phyloP scores from a whole-genome alignment of 768 basidiomycete genomes.

The Trametes meyenii region DNA sequence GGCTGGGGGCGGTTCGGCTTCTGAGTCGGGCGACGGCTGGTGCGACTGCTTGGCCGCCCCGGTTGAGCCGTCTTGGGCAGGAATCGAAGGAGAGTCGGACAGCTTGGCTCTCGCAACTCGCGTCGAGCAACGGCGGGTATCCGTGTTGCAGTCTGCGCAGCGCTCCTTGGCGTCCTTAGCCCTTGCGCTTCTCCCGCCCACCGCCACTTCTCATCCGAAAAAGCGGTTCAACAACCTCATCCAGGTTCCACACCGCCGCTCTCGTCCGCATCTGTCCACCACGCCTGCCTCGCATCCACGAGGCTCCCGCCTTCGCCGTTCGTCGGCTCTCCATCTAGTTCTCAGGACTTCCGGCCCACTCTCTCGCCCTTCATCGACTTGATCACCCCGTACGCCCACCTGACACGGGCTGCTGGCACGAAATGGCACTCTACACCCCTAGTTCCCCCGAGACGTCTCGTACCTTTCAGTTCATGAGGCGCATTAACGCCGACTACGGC shows the following conservation, averaged over 20 bases:
- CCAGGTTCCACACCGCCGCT: background rate
- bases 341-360: slow-evolving; percentile 7
- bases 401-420: slow-evolving; percentile 4
- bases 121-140: background rate
- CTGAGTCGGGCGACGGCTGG: background rate
- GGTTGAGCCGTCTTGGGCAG: background rate
- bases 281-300: slow-evolving; percentile 2
- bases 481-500: slow-evolving; percentile 51
- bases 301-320: slow-evolving; percentile 2
- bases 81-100: background rate
- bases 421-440: slow-evolving; percentile 46
- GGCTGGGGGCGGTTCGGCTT: background rate
- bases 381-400: slow-evolving; percentile 1
- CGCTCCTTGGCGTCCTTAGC: slow-evolving; percentile 1
- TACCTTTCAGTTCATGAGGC: slow-evolving; percentile 50
- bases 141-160: background rate
- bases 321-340: background rate
- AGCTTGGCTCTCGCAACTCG: slow-evolving; percentile 4
- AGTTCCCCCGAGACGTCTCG: slow-evolving; percentile 45
- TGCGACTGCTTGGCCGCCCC: background rate
- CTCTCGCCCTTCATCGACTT: background rate
- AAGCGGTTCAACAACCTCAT: too few species aligned
- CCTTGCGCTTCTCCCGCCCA: background rate
- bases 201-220: background rate
- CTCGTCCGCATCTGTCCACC: background rate